These are phyloP conservation scores for Ceratocystis papillata DNA, from an alignment of 2,329 filamentous ascomycete species.

Conservation along the genomic window DNA sequence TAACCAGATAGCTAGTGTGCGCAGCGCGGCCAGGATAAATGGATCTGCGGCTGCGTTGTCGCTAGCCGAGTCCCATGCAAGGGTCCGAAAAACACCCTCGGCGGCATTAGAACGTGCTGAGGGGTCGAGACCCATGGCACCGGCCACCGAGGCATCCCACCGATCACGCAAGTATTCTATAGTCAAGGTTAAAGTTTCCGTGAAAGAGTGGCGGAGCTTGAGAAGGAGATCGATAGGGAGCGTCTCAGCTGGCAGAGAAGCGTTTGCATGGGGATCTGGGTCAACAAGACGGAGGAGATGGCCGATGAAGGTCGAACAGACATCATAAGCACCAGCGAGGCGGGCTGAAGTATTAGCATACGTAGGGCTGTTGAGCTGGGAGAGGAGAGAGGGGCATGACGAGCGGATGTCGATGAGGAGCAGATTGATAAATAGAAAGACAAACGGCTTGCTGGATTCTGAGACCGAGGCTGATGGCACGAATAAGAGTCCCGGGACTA, in stretches of 20 bases:
- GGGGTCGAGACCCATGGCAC: constrained; percentile 50
- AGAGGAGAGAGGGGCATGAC: constrained; percentile 49
- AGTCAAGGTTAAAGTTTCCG: constrained; percentile 52
- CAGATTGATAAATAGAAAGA: constrained; percentile 54
- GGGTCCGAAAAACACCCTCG: constrained; percentile 38
- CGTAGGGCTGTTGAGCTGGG: constrained; percentile 44
- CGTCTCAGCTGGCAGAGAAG: not conserved
- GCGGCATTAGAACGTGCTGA: constrained; percentile 40
- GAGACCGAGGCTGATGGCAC: constrained; percentile 30
- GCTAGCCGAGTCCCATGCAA: constrained; percentile 49
- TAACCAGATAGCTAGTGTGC: constrained; percentile 54
- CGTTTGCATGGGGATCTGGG: constrained; percentile 28
- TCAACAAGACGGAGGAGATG: constrained; percentile 47
- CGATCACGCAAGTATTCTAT: constrained; percentile 58
- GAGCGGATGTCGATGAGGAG: constrained; percentile 55
- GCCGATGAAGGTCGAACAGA: constrained; percentile 51
- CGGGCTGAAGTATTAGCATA: constrained; percentile 44
- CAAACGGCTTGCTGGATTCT: constrained; percentile 41
- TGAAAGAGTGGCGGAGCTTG: constrained; percentile 48
- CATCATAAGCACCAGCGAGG: constrained; percentile 50
- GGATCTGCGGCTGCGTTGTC: constrained; percentile 43
- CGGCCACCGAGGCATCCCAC: constrained; percentile 57
- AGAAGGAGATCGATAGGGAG: constrained; percentile 39
- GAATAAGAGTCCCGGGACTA: constrained; percentile 44
- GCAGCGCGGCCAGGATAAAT: constrained; percentile 47